Conservation (phyloP, 345 rosid species). For the Pistacia atlantica region DNA sequence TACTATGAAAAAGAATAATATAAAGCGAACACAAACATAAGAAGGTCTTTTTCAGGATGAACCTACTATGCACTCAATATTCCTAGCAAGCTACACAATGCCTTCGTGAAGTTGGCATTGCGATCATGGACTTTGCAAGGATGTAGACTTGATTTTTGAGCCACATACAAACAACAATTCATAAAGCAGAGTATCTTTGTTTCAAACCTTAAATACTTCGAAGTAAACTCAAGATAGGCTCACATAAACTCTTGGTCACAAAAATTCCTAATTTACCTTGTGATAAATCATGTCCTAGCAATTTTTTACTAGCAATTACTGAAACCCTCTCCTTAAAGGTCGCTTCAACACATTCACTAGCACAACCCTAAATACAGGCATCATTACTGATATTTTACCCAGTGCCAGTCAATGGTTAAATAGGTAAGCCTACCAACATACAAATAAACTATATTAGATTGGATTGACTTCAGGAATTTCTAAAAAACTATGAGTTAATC, state of each 20-base stretch:
- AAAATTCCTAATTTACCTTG: conserved; percentile 9
- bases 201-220: neutral
- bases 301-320: neutral
- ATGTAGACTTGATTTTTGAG: neutral
- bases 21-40: neutral
- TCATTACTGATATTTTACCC: neutral
- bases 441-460: neutral
- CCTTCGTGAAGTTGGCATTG: neutral
- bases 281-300: neutral
- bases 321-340: neutral
- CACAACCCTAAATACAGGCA: neutral
- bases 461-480: neutral
- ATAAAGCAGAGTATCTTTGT: neutral
- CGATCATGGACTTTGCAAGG: neutral
- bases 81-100: neutral
- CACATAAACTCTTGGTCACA: neutral
- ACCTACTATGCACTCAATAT: neutral
- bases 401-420: neutral
- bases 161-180: neutral
- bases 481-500: neutral
- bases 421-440: neutral
- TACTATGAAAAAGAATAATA: neutral
- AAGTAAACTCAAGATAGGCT: neutral
- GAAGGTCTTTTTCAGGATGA: neutral
- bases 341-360: neutral